Evolutionary conservation across 257 asterid genomes (phyloP), one percentile per base, ranked within the genome.

Genomic region (Solanum chiquidenum): DNA sequence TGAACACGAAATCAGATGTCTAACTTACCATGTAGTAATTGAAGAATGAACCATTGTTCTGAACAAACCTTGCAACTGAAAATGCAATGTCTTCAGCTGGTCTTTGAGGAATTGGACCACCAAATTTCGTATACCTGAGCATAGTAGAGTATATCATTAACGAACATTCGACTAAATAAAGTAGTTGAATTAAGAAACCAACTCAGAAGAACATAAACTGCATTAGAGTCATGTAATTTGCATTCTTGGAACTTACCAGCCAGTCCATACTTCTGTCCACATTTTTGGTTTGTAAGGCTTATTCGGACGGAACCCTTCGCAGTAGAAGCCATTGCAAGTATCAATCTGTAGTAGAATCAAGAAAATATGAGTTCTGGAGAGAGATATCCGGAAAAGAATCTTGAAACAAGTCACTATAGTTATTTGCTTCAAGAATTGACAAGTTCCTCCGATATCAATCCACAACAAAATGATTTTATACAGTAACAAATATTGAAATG

Each of bases 241-340:
- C 18, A 18, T 14, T 46, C 40, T 80, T 80, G 85, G 5, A 18
- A 83, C 88, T 87, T 89, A 95, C 99, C 99, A 96, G 91, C 98
- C 98, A 83, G 95, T 94, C 99, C 98, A 96, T 76, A 86, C 92
- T 93, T 96, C 99, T 7, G 98, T 96, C 92, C 95, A 96, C 99
- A 96, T 96, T 88, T 96, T 96, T 4, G 99, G 99, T 25, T 94
- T 96, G 86, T 92, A 87, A 16, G 99, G 98, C 82, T 85, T 95
- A 87, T 93, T 94, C 2, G 99, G 99, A 55, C 62, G 90, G 85
- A 90, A 96, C 31, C 94, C 94, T 88, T 96, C 95, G 20, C 98
- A 96, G 90, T 96, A 96, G 93, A 94, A 96, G 18, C 98, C 99
- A 86, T 96, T 96, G 91, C 99, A 96, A 21, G 96, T 88, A 89